Base-by-base conservation (phyloP, 352 stramenopile species). In the Pythium sukuiense region DNA sequence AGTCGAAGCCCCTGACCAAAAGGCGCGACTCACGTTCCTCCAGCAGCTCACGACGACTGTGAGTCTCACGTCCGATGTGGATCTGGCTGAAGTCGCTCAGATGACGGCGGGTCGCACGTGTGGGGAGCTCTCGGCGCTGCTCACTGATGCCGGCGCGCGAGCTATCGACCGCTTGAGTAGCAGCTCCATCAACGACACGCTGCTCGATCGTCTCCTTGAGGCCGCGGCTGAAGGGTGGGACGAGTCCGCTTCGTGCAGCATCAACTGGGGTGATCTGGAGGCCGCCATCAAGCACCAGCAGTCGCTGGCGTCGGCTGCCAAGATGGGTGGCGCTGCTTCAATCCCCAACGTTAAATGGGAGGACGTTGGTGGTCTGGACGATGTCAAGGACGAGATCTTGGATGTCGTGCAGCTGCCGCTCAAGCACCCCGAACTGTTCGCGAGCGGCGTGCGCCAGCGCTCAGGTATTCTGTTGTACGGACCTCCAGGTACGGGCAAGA, bases 291-390 rank as follows among this genome's bases (percentile, higher is more conserved):
- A 90, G 55, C 77, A 73, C 30, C 84, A 91, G 57, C 80, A 91
- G 65, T 78, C 83, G 14, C 81, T 85, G 48, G 83, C 80, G 13
- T 93, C 84, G 7, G 77, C 80, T 2, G 77, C 81, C 6, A 88
- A 85, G 45, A 79, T 88, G 35, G 78, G 84, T 37, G 87, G 82
- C 35, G 77, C 78, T 3, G 70, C 66, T 2, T 88, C 79, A 4
- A 95, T 95, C 64, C 97, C 98, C 9, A 97, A 99, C 69, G 93
- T 99, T 14, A 98, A 95, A 57, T 99, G 97, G 97, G 90, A 93
- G 54, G 97, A 99, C 73, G 97, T 99, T 58, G 98, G 98, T 65
- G 98, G 98, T 48, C 77, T 99, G 13, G 97, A 99, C 74, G 93
- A 99, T 33, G 97, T 99, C 6, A 99, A 99, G 73, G 82, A 95